Evolutionary conservation across 2,329 filamentous ascomycete species (phyloP).

Genomic region (Pseudohalonectria lignicola): DNA sequence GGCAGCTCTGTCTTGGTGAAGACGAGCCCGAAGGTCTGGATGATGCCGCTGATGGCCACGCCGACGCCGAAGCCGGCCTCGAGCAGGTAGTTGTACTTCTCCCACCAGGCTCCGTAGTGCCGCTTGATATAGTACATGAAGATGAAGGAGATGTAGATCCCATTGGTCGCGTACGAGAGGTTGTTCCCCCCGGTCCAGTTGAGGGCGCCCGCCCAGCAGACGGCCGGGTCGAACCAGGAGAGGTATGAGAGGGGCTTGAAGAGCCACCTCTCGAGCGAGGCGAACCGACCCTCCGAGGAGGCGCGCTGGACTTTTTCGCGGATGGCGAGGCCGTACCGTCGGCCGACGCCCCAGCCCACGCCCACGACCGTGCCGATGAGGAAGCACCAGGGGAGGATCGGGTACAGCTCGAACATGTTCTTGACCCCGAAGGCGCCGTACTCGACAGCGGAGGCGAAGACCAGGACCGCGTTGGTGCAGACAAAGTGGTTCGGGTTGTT

Average conservation of each 20-base stretch:
- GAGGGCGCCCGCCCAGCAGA: conserved; percentile 28
- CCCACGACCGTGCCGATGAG: conserved; percentile 25
- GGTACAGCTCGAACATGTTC: conserved; percentile 29
- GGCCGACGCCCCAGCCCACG: conserved; percentile 21
- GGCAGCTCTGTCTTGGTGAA: conserved; percentile 23
- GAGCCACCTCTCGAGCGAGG: conserved; percentile 21
- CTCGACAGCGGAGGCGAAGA: conserved; percentile 1
- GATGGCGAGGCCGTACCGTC: conserved; percentile 20
- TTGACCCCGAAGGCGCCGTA: conserved; percentile 3
- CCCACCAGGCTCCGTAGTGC: conserved; percentile 28
- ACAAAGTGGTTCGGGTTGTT: conserved; percentile 2
- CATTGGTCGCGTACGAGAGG: conserved; percentile 29
- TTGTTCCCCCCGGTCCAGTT: conserved; percentile 29
- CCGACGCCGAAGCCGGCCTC: conserved; percentile 29
- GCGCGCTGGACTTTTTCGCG: conserved; percentile 17
- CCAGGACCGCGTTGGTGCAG: conserved; percentile 2
- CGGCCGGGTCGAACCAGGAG: conserved; percentile 27
- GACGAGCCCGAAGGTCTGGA: conserved; percentile 31
- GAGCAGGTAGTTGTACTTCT: conserved; percentile 34
- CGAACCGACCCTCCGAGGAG: conserved; percentile 20
- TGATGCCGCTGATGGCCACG: conserved; percentile 26
- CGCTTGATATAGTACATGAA: conserved; percentile 32
- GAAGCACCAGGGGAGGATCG: conserved; percentile 32
- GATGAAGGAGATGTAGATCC: conserved; percentile 26
- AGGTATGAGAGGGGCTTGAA: conserved; percentile 26